phyloP scores from a whole-genome alignment of 2,329 filamentous ascomycete species.

The Botryotinia narcissicola region DNA sequence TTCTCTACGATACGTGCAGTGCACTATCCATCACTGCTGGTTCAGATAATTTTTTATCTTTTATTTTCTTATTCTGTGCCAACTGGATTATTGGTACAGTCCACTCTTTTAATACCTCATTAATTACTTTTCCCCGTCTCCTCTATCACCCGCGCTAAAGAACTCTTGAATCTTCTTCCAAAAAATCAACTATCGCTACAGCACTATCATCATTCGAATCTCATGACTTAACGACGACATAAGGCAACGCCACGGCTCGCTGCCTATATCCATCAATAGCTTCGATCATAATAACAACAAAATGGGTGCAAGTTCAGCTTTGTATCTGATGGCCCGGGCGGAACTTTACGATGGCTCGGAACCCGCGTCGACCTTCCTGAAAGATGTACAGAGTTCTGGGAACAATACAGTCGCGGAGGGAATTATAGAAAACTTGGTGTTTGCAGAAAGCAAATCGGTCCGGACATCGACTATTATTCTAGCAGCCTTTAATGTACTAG shows the following conservation, averaged over 20 bases:
- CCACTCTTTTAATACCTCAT: conserved; percentile 24
- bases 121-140: conserved; percentile 17
- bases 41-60: conserved; percentile 35
- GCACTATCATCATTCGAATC: conserved; percentile 26
- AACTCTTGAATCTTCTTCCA: conserved; percentile 22
- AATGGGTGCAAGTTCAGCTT: conserved; percentile 31
- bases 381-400: conserved; percentile 21
- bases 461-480: conserved; percentile 61
- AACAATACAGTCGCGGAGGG: conserved; percentile 22
- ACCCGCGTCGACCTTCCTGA: conserved; percentile 15
- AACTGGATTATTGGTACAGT: conserved; percentile 35
- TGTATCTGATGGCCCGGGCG: conserved; percentile 30
- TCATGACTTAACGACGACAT: conserved; percentile 37
- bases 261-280: conserved; percentile 31
- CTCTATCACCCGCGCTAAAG: conserved; percentile 16
- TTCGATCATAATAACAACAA: conserved; percentile 22
- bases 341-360: conserved; percentile 17
- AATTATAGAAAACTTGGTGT: conserved; percentile 36
- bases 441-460: conserved; percentile 49
- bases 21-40: conserved; percentile 37
- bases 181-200: conserved; percentile 21
- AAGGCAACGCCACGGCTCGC: conserved; percentile 36
- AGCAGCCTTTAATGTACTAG: conserved; percentile 58
- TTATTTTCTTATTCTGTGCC: conserved; percentile 32
- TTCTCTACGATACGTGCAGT: conserved; percentile 32